Evolutionary conservation across 768 basidiomycete species (phyloP).

Genomic region (Serendipita vermifera): DNA sequence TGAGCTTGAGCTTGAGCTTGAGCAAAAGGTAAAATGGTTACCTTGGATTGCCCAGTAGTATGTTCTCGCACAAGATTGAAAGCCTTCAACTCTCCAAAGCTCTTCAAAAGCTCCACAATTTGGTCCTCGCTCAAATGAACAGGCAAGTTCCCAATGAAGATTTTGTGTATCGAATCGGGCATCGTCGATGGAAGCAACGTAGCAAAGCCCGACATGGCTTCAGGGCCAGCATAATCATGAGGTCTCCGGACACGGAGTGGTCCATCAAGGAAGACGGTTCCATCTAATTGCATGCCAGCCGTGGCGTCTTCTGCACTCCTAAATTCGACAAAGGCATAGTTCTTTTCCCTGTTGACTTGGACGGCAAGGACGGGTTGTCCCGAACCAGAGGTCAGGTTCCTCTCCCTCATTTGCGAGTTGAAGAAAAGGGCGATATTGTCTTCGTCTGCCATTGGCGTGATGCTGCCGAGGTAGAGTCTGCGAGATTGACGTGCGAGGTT

Average conservation of each 20-base stretch:
- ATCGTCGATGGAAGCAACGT: conserved; percentile 33
- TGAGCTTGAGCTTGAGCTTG: not conserved
- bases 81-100: conserved; percentile 92
- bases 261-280: conserved; percentile 86
- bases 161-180: conserved; percentile 94
- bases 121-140: conserved; percentile 96
- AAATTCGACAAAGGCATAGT: conserved; percentile 99
- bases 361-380: conserved; percentile 88
- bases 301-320: conserved; percentile 95
- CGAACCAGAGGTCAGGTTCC: conserved; percentile 64
- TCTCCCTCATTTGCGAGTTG: conserved; percentile 90
- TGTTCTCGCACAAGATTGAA: conserved; percentile 98
- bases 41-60: conserved; percentile 79
- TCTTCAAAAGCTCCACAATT: conserved; percentile 94
- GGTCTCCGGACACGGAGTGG: conserved; percentile 97
- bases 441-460: conserved; percentile 89
- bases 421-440: conserved; percentile 87
- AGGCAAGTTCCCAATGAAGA: conserved; percentile 93
- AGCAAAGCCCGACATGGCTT: conserved; percentile 33
- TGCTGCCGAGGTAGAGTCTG: conserved; percentile 91
- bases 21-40: conserved; percentile 21
- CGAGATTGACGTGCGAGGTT: conserved; percentile 88
- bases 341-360: conserved; percentile 97
- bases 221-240: conserved; percentile 84
- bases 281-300: conserved; percentile 93